A percentile compares a stretch with the other conserved stretches of the same genome.
Conservation (phyloP, 2,329 filamentous ascomycete genomes). For the Ophiostoma perfectum region DNA sequence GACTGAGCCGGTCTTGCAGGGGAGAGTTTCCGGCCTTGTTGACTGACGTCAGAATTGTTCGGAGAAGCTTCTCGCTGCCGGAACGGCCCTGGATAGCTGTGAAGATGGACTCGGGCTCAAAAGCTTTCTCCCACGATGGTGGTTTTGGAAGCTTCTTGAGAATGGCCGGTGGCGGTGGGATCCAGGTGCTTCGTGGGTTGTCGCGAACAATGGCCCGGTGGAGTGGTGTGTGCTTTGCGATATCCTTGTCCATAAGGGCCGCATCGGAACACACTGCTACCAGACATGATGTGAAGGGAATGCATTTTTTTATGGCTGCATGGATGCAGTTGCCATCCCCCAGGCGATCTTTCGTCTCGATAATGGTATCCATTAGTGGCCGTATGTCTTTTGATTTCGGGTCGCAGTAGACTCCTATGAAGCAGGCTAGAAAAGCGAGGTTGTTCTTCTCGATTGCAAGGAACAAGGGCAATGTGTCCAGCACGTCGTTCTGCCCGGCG, state of each 20-base stretch:
- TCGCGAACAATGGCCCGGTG: neutral
- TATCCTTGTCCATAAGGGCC: neutral
- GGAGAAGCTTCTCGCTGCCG: neutral
- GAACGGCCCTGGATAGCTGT: neutral
- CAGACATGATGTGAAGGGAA: neutral
- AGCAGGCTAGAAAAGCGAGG: neutral
- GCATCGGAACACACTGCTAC: neutral
- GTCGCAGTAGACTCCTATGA: slow-evolving; percentile 1
- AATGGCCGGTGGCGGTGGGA: neutral
- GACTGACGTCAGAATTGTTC: neutral
- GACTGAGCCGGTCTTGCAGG: neutral
- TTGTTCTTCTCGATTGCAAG: neutral
- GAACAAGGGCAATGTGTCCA: neutral
- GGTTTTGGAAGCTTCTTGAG: neutral
- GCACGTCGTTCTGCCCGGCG: neutral
- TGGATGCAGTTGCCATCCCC: neutral
- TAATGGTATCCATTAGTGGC: neutral
- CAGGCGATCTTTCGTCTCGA: neutral
- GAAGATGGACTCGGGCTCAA: neutral
- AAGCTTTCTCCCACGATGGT: neutral
- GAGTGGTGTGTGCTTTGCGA: neutral
- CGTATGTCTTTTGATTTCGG: neutral
- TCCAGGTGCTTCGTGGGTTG: neutral
- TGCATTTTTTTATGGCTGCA: neutral
- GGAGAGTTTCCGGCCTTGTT: slow-evolving; percentile 3